These are phyloP conservation scores for Solanum dulcamara DNA, from an alignment of 257 asterid genomes.

Conservation along the genomic window DNA sequence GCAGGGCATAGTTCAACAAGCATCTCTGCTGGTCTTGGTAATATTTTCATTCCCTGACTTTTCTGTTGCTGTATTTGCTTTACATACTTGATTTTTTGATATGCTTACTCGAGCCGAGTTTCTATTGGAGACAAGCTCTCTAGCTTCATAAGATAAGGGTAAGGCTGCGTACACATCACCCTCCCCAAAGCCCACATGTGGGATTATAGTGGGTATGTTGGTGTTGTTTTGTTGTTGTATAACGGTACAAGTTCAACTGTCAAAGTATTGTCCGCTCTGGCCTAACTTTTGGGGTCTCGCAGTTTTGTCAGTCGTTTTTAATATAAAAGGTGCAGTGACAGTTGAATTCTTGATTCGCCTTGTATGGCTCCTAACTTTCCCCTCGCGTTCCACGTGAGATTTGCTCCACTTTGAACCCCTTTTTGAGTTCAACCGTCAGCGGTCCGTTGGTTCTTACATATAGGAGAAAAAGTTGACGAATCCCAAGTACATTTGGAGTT, in stretches of 20 bases:
- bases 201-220: not conserved
- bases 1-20: slow-evolving; percentile 87
- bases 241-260: not conserved
- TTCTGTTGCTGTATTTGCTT: not conserved
- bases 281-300: not conserved
- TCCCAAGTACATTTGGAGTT: not conserved
- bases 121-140: not conserved
- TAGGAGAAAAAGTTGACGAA: not conserved
- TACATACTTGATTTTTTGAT: not conserved
- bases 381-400: not conserved
- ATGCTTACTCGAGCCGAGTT: not conserved
- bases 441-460: not conserved
- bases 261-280: not conserved
- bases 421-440: not conserved
- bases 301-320: not conserved
- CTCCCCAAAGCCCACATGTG: not conserved
- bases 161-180: not conserved
- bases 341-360: not conserved
- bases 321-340: not conserved
- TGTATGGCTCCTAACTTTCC: not conserved
- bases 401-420: not conserved
- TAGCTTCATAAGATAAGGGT: not conserved
- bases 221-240: not conserved
- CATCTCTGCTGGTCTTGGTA: slow-evolving; percentile 85
- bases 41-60: not conserved